phyloP scores from a whole-genome alignment of 2,329 filamentous ascomycete species.

The Onygenales sp. region DNA sequence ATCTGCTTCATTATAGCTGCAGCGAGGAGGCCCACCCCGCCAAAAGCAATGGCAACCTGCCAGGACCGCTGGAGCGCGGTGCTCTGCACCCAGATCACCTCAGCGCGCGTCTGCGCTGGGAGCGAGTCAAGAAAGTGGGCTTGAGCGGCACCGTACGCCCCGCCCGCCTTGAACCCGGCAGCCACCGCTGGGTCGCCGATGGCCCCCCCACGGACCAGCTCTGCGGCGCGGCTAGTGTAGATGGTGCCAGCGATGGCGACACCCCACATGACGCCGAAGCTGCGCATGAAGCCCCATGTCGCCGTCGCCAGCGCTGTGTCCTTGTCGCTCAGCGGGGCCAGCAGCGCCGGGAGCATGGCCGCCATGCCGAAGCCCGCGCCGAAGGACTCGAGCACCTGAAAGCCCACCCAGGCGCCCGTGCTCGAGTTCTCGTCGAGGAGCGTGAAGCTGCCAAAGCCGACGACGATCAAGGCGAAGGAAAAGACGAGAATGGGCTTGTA shows the following conservation, averaged over 20 bases:
- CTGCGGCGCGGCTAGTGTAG: slow-evolving; percentile 18
- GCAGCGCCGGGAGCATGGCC: slow-evolving; percentile 19
- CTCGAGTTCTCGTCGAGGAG: slow-evolving; percentile 16
- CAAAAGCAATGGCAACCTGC: slow-evolving; percentile 5
- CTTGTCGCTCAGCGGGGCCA: slow-evolving; percentile 18
- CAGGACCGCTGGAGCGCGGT: slow-evolving; percentile 3
- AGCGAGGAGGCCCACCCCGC: slow-evolving; percentile 4
- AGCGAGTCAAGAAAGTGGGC: slow-evolving; percentile 4
- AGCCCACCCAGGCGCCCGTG: slow-evolving; percentile 19
- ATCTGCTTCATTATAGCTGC: slow-evolving; percentile 4
- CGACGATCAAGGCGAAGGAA: slow-evolving; percentile 18
- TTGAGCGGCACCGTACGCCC: slow-evolving; percentile 5
- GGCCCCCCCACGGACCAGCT: neutral
- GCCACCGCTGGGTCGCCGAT: slow-evolving; percentile 1
- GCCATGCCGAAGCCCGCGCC: slow-evolving; percentile 21
- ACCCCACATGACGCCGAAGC: slow-evolving; percentile 24
- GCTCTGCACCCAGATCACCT: slow-evolving; percentile 3
- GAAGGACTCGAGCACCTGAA: slow-evolving; percentile 19
- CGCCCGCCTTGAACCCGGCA: neutral
- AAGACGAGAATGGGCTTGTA: slow-evolving; percentile 23
- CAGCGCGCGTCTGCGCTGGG: neutral
- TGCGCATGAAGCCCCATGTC: slow-evolving; percentile 21
- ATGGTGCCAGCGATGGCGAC: slow-evolving; percentile 20
- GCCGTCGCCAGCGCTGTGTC: slow-evolving; percentile 19
- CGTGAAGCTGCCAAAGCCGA: slow-evolving; percentile 21